Conservation (phyloP, 2,329 filamentous ascomycete genomes). For the Didymella arachidicola region DNA sequence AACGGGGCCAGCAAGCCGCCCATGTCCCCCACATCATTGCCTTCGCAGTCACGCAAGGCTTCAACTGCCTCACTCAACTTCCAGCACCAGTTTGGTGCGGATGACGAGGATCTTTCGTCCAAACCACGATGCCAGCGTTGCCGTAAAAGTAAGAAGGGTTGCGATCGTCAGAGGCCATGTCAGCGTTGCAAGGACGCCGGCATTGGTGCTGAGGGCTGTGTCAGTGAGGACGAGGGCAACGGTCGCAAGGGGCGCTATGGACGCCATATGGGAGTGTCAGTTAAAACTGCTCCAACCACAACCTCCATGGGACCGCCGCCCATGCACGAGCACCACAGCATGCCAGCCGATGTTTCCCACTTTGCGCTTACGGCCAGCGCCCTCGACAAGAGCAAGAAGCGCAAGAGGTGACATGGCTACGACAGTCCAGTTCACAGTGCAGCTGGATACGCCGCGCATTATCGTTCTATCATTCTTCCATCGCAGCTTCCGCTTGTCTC, state of each 20-base stretch:
- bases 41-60: slow-evolving; percentile 74
- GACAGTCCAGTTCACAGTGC: not conserved
- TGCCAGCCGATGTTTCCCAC: slow-evolving; percentile 27
- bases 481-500: not conserved
- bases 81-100: slow-evolving; percentile 67
- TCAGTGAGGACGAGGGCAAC: slow-evolving; percentile 98
- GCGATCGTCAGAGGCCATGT: slow-evolving; percentile 94
- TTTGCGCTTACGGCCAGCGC: slow-evolving; percentile 28
- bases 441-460: not conserved
- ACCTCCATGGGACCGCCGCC: slow-evolving; percentile 49
- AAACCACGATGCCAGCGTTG: slow-evolving; percentile 98
- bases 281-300: slow-evolving; percentile 61
- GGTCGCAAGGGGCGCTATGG: slow-evolving; percentile 93
- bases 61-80: slow-evolving; percentile 74
- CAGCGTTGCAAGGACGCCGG: slow-evolving; percentile 95
- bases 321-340: slow-evolving; percentile 44
- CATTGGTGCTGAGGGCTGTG: slow-evolving; percentile 88
- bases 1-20: slow-evolving; percentile 53
- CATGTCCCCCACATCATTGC: slow-evolving; percentile 68
- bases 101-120: slow-evolving; percentile 90
- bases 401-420: slow-evolving; percentile 63
- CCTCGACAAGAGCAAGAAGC: slow-evolving; percentile 71
- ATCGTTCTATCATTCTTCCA: slow-evolving; percentile 1
- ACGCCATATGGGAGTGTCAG: slow-evolving; percentile 71
- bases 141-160: slow-evolving; percentile 99